Evolutionary conservation across 495 filamentous ascomycete species (phyloP), one percentile per base, ranked within the genome.

Genomic region (Podospora australis): DNA sequence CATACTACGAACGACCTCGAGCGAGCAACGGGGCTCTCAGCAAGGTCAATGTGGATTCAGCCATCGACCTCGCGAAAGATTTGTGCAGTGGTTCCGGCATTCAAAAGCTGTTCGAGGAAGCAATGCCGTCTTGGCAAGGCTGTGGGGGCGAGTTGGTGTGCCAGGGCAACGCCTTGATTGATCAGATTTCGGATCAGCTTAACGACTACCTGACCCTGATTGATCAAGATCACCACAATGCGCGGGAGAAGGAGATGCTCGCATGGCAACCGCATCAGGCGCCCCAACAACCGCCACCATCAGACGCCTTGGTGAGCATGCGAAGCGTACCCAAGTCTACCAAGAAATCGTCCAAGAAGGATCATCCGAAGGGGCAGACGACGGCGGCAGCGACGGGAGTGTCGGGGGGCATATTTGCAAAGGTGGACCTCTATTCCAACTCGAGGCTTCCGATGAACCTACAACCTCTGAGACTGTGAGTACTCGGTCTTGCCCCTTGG

Each of bases 391-490:
- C 69, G 1, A 64, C 68, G 1, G 55, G 70, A 10, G 64, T 67
- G 17, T 67, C 70, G 39, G 61, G 60, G 4, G 80, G 78, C 45
- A 81, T 84, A 61, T 90, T 90, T 60, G 68, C 79, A n/a, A 90
- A 90, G 62, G 82, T 81, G 11, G 82, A 86, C 59, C 65, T 84
- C 8, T 92, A 90, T 59, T 69, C 74, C n/a, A 92, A 92, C 59
- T 87, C 87, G 3, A 78, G 75, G 44, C 64, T 90, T n/a, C 83
- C 86, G 4, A 70, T 77, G 25, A 63, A 82, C 50, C 67, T 90
- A 1, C 77, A 80, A 14, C 75, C 78, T 1, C 64, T 90, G 39
- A 80, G 75, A 60, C 60, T 88, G 76, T 87, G 71, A 55, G 78
- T 70, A 14, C 11, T 11, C 11, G 11, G n/a, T 46, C 16, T 10